Conservation (phyloP, 1,284 basidiomycete genomes). For the Fomitopsis palustris region DNA sequence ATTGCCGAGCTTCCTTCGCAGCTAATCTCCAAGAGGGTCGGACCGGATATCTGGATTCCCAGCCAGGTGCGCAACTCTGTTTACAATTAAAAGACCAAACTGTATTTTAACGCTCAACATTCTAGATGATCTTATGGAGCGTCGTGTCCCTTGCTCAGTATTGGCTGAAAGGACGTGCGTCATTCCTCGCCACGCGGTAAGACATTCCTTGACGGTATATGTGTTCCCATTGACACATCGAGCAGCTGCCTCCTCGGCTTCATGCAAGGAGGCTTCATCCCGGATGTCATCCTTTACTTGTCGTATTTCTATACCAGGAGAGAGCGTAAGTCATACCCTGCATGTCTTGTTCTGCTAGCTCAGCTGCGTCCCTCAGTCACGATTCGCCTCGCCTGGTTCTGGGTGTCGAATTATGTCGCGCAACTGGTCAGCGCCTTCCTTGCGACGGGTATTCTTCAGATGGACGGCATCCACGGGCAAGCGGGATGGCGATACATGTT, state of each 20-base stretch:
- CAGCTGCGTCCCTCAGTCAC: constrained; percentile 37
- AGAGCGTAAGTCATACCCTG: constrained; percentile 33
- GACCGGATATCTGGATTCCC: constrained; percentile 72
- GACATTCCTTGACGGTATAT: constrained; percentile 29
- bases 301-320: constrained; percentile 71
- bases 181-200: constrained; percentile 43
- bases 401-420: constrained; percentile 56
- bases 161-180: constrained; percentile 52
- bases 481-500: constrained; percentile 60
- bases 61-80: constrained; percentile 42
- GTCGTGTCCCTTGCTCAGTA: constrained; percentile 59
- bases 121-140: constrained; percentile 52
- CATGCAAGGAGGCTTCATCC: constrained; percentile 63
- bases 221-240: constrained; percentile 22
- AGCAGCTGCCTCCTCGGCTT: constrained; percentile 35
- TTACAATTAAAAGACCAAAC: background rate
- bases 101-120: constrained; percentile 4
- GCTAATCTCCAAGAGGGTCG: constrained; percentile 66
- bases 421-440: constrained; percentile 57
- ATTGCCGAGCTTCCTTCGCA: constrained; percentile 69
- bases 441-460: constrained; percentile 58
- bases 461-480: constrained; percentile 52
- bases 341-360: too few species aligned
- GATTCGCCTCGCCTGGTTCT: constrained; percentile 63
- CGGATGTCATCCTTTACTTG: constrained; percentile 63